These are phyloP conservation scores for Arthrinium puccinioides DNA, from an alignment of 2,329 filamentous ascomycete species.

Conservation along the genomic window DNA sequence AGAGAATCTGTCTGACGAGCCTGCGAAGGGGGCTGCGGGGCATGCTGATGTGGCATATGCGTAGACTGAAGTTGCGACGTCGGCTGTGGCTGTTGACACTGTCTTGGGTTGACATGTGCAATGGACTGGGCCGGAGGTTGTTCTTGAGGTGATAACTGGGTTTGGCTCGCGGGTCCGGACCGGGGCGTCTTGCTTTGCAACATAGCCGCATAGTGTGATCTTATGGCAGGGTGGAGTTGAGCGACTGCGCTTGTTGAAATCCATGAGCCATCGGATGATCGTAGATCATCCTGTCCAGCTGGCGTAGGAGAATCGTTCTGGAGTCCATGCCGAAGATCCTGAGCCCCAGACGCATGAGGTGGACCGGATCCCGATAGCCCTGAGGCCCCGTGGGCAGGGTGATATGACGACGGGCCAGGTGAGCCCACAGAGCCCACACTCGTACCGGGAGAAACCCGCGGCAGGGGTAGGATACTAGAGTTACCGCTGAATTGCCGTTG, in stretches of 20 bases:
- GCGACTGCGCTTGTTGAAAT: slow-evolving; percentile 5
- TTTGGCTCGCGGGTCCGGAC: too few species aligned
- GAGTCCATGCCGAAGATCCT: neutral
- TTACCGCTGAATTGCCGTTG: neutral
- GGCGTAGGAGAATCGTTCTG: neutral
- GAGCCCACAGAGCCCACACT: slow-evolving; percentile 10
- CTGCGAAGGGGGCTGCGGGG: too few species aligned
- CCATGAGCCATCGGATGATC: slow-evolving; percentile 5
- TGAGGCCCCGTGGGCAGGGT: neutral
- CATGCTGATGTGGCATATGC: too few species aligned
- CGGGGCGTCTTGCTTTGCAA: slow-evolving; percentile 13
- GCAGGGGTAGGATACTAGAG: neutral
- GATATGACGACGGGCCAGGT: neutral
- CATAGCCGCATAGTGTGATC: slow-evolving; percentile 21
- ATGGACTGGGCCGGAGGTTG: neutral
- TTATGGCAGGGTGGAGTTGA: slow-evolving; percentile 22
- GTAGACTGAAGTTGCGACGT: slow-evolving; percentile 7
- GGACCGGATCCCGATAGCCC: neutral
- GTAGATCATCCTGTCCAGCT: neutral
- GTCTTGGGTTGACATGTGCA: too few species aligned
- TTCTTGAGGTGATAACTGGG: neutral
- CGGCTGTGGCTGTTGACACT: too few species aligned
- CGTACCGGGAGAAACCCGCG: slow-evolving; percentile 1
- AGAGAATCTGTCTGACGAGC: too few species aligned
- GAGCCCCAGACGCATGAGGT: neutral